These are phyloP conservation scores for Phyllosticta citribraziliensis DNA, from an alignment of 2,329 filamentous ascomycete genomes.

Conservation along the genomic window DNA sequence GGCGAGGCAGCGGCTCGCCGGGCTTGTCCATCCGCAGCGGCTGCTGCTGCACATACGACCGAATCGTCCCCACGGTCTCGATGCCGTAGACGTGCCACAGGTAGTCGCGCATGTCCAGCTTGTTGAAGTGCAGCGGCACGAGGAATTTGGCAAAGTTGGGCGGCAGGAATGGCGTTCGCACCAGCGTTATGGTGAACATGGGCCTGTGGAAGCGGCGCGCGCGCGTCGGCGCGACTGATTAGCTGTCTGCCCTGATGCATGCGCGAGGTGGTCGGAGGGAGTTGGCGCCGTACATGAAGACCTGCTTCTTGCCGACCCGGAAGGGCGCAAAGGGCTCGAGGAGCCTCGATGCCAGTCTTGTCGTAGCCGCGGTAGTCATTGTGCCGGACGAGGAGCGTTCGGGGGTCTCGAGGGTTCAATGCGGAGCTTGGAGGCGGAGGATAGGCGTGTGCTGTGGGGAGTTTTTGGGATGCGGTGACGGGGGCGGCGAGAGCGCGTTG, in stretches of 20 bases:
- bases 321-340: constrained; percentile 14
- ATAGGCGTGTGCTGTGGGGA: not conserved
- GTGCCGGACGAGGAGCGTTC: not conserved
- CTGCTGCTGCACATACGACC: constrained; percentile 68
- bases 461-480: constrained; percentile 6
- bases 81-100: constrained; percentile 79
- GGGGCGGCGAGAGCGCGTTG: not conserved
- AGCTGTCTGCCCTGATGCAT: constrained; percentile 12
- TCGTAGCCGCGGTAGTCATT: not conserved
- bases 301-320: constrained; percentile 32
- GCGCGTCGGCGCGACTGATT: not conserved
- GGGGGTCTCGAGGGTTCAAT: constrained; percentile 13
- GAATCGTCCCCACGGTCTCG: constrained; percentile 55
- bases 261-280: constrained; percentile 9
- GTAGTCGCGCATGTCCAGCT: constrained; percentile 94
- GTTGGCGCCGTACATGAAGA: constrained; percentile 34
- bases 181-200: constrained; percentile 67
- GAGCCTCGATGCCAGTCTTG: constrained; percentile 7
- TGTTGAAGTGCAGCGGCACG: constrained; percentile 86
- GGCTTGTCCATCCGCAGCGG: constrained; percentile 46
- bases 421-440: constrained; percentile 13
- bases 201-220: constrained; percentile 46
- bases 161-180: constrained; percentile 62
- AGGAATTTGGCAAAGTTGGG: constrained; percentile 80
- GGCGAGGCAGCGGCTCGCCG: constrained; percentile 28